A percentile compares a stretch with the other conserved stretches of the same genome.
These are phyloP conservation scores for Filobasidium wieringae DNA, from an alignment of 768 basidiomycete genomes.

Conservation along the genomic window DNA sequence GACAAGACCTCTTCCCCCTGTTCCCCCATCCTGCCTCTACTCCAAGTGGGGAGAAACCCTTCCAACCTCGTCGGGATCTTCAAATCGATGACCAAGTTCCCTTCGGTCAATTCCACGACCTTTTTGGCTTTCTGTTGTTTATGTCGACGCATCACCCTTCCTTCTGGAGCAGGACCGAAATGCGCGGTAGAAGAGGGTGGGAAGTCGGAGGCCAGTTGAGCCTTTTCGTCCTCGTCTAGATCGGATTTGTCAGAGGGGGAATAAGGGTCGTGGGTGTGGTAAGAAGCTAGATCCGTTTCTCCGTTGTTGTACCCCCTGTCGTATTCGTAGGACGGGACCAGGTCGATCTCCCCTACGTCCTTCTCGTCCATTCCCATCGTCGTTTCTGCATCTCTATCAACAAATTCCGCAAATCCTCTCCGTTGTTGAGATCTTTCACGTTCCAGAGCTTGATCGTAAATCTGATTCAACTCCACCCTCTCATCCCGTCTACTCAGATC, in stretches of 20 bases:
- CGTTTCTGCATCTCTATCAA: background rate
- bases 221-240: background rate
- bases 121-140: slow-evolving; percentile 31
- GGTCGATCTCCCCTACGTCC: slow-evolving; percentile 1
- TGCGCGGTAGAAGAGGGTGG: slow-evolving; percentile 23
- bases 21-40: slow-evolving; percentile 53
- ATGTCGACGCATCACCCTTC: slow-evolving; percentile 28
- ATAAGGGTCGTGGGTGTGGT: slow-evolving; percentile 3
- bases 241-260: slow-evolving; percentile 2
- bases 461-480: slow-evolving; percentile 2
- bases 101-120: slow-evolving; percentile 38
- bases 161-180: slow-evolving; percentile 35
- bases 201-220: background rate
- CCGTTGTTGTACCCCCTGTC: background rate
- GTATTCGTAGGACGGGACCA: background rate
- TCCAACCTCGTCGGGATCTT: slow-evolving; percentile 67
- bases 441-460: background rate
- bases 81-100: slow-evolving; percentile 75
- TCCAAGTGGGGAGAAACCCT: slow-evolving; percentile 44
- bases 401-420: background rate
- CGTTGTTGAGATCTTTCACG: background rate
- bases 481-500: background rate
- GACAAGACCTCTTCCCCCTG: background rate
- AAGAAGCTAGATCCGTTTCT: background rate
- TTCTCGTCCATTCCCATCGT: background rate